Base-by-base conservation (phyloP, 495 filamentous ascomycete species). In the Aspergillus indologenus region DNA sequence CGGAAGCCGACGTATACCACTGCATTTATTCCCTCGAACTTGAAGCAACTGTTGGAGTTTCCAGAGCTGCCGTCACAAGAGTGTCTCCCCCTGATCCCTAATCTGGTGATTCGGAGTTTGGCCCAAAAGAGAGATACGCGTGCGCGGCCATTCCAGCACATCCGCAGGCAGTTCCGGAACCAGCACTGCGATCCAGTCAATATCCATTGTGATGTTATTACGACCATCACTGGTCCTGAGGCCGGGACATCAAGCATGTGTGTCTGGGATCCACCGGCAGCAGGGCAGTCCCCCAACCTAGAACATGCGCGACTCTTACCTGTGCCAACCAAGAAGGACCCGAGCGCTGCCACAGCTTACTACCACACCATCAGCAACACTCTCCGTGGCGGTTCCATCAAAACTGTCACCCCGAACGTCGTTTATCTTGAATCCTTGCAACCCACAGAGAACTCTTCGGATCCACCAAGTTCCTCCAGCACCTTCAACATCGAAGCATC, bases 1-100 rank as follows among this genome's bases (percentile, higher is more conserved):
- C 80, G 89, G 57, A 80, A 84, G 43, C 91, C 90, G 14, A 84
- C 91, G 18, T 89, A 96, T 23, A 91, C 95, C 63, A 96, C 91
- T 0, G 88, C 90, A 4, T 96, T 91, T 69, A 93, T 96, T 62
- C 81, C 84, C n/a, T 89, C 90, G 64, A 81, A 91, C 67, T 76
- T 77, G 46, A 79, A 81, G 12, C 84, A 88, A 43, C 79, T 90
- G 7, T 88, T 90, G 5, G 53, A 29, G 26, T 29, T 29, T 29
- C 26, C 26, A 3, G 26, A 29, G 26, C 4, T 29, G 26, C 26
- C 26, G 26, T 9, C 9, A 9, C 26, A 29, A 9, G 26, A 29
- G 26, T 29, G 26, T 29, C 26, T 29, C 26, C 26, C 26, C 26
- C 9, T 29, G 3, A 29, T 29, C 26, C 26, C 26, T 29, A 29